Percentiles rank a stretch among this genome's conserved stretches.
phyloP scores from a whole-genome alignment of 768 basidiomycete genomes.

The Clitopilus hobsonii region DNA sequence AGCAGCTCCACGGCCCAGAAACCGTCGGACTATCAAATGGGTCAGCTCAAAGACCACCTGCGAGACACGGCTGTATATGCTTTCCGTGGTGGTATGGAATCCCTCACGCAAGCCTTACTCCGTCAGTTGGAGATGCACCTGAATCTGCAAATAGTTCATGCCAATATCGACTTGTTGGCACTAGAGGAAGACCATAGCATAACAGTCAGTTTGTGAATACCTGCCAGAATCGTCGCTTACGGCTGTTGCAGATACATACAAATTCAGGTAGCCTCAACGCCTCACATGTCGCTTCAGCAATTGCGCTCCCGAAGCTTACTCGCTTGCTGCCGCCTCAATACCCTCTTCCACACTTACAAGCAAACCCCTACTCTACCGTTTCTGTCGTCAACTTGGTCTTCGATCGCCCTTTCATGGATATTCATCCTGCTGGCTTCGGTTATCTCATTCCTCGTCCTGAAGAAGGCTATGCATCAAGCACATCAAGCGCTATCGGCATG shows the following conservation, averaged over 20 bases:
- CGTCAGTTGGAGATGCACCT: conserved; percentile 33
- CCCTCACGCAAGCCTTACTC: conserved; percentile 56
- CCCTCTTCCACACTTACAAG: conserved; percentile 56
- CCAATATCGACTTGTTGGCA: neutral
- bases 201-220: neutral
- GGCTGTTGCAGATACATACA: neutral
- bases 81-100: conserved; percentile 71
- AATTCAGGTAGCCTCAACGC: conserved; percentile 28
- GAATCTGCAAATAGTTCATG: conserved; percentile 44
- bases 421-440: conserved; percentile 89
- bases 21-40: conserved; percentile 39
- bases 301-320: conserved; percentile 58
- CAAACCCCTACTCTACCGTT: conserved; percentile 76
- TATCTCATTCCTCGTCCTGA: conserved; percentile 85
- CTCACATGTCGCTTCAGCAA: conserved; percentile 72
- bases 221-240: neutral
- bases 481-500: conserved; percentile 36
- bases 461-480: conserved; percentile 35
- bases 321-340: conserved; percentile 30
- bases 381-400: conserved; percentile 90
- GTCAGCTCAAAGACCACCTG: conserved; percentile 44
- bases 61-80: conserved; percentile 72
- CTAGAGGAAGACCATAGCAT: conserved; percentile 4
- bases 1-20: neutral
- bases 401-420: conserved; percentile 35